Base-by-base conservation (phyloP, 169 alveolate genomes). In the Babesia ovis region DNA sequence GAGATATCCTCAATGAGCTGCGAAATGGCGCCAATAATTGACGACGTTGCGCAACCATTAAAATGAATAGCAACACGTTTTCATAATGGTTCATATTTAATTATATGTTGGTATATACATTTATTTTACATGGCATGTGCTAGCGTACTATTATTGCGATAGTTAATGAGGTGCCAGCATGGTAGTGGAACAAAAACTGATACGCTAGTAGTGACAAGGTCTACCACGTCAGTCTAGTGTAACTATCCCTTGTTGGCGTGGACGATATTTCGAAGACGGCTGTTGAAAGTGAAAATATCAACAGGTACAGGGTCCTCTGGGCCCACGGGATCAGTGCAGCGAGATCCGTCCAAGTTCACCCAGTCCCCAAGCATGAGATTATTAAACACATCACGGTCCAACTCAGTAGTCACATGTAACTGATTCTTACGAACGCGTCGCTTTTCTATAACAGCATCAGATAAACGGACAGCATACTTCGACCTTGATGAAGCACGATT, bases 401-500 rank as follows among this genome's bases (percentile, higher is more conserved):
- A 75, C 32, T 84, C 71, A 18, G 87, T 88, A 39, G 90, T 73
- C 8, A 88, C 68, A 48, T 73, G 91, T 48, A 88, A 53, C 41
- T 84, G 89, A 41, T 88, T 83, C 77, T 60, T 79, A 58, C 80
- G 81, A 18, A 71, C 61, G 32, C 76, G 79, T 23, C 79, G 66
- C 51, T 70, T 79, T 29, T 53, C 77, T 8, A 43, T 37, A 41
- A 62, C 37, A 1, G 61, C 83, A 60, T 68, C 87, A n/a, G 74
- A 35, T 20, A 83, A 46, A 35, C 77, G 67, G 5, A 88, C 85
- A 37, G 90, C 93, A 74, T 88, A 88, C 75, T 88, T 90, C 25
- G 93, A 86, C 23, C 94, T 73, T 9, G 90, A 76, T 23, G 92
- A 58, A 12, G 71, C 60, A 50, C 95, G 76, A 81, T 92, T 91